Evolutionary conservation across 805 yeast species (phyloP).

Genomic region (Debaryomyces maramus): DNA sequence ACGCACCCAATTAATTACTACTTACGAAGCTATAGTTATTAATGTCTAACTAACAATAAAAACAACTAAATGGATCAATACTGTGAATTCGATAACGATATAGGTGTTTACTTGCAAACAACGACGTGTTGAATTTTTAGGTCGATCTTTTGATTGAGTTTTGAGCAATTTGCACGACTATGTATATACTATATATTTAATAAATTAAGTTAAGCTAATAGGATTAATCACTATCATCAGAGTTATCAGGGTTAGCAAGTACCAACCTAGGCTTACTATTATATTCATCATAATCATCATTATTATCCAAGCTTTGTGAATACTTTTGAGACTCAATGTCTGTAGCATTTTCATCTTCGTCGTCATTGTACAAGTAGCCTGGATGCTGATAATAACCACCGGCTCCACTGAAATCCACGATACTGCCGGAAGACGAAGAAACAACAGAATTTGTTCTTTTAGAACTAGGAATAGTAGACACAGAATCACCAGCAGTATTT

Average conservation of each 20-base stretch:
- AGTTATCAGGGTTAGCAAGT: slow-evolving; percentile 57
- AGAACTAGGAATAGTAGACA: slow-evolving; percentile 13
- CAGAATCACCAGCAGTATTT: slow-evolving; percentile 15
- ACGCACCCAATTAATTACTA: neutral
- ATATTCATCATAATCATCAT: slow-evolving; percentile 25
- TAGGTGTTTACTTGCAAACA: too few relatives aligned
- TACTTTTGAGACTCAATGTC: slow-evolving; percentile 11
- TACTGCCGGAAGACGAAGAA: slow-evolving; percentile 24
- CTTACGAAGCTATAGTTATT: neutral
- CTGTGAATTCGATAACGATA: neutral
- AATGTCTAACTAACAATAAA: neutral
- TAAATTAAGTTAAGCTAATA: neutral
- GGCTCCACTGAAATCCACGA: slow-evolving; percentile 24
- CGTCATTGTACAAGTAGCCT: slow-evolving; percentile 31
- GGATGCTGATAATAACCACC: slow-evolving; percentile 44
- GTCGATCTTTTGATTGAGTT: slow-evolving; percentile 1
- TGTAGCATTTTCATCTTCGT: slow-evolving; percentile 17
- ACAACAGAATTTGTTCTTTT: slow-evolving; percentile 22
- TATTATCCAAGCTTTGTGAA: neutral
- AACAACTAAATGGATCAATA: neutral
- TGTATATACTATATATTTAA: neutral
- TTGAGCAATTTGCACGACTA: neutral
- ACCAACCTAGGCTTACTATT: slow-evolving; percentile 46
- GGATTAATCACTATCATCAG: slow-evolving; percentile 32
- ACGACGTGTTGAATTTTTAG: slow-evolving; percentile 19